Evolutionary conservation across 441 rosid species (phyloP).

Genomic region (Viola pubescens): DNA sequence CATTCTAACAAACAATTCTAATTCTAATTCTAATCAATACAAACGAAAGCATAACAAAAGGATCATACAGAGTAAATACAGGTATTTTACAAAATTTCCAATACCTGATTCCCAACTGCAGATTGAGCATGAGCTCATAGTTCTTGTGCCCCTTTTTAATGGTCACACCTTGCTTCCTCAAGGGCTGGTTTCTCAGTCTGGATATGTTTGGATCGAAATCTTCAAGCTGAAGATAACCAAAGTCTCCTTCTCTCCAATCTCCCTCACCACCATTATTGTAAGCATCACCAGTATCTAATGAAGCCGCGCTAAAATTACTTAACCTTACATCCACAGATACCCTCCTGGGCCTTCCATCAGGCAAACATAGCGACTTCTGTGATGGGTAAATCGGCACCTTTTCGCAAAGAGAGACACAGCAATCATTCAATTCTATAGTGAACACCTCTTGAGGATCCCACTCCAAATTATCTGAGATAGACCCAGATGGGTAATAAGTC

Average conservation of each 20-base stretch:
- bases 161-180: slow-evolving; percentile 70
- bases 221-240: slow-evolving; percentile 33
- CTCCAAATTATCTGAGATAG: slow-evolving; percentile 38
- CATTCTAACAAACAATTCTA: not conserved
- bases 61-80: slow-evolving; percentile 12
- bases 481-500: slow-evolving; percentile 67
- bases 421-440: slow-evolving; percentile 42
- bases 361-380: slow-evolving; percentile 62
- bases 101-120: slow-evolving; percentile 95
- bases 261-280: slow-evolving; percentile 21
- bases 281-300: slow-evolving; percentile 17
- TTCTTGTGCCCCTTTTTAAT: slow-evolving; percentile 91
- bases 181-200: slow-evolving; percentile 37
- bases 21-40: not conserved
- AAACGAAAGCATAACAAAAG: not conserved
- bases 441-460: slow-evolving; percentile 76
- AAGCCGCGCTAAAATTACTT: slow-evolving; percentile 30
- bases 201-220: slow-evolving; percentile 27
- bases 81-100: slow-evolving; percentile 4
- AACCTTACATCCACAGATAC: slow-evolving; percentile 56
- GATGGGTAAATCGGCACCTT: slow-evolving; percentile 61
- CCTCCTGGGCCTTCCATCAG: slow-evolving; percentile 37
- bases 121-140: slow-evolving; percentile 93
- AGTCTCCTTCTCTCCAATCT: slow-evolving; percentile 32
- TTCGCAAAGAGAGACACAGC: slow-evolving; percentile 49